phyloP scores from a whole-genome alignment of 2,329 filamentous ascomycete species.

The Samsoniella hepiali region DNA sequence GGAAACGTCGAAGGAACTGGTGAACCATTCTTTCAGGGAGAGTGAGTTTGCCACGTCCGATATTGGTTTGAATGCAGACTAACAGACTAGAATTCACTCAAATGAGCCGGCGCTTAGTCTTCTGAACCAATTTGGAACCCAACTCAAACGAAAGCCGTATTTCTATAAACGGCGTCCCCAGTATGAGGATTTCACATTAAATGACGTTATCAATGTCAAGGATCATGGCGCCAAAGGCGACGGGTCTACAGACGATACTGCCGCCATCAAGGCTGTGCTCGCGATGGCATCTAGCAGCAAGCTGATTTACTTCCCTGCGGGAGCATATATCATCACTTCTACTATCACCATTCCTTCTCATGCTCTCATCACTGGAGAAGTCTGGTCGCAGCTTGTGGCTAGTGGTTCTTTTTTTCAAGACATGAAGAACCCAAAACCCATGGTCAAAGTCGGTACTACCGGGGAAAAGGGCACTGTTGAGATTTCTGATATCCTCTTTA shows the following conservation, averaged over 20 bases:
- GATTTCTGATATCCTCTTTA: slow-evolving; percentile 66
- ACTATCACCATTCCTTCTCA: slow-evolving; percentile 53
- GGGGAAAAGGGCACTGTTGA: slow-evolving; percentile 65
- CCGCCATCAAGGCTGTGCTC: slow-evolving; percentile 25
- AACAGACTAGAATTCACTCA: too few relatives aligned
- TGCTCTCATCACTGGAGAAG: slow-evolving; percentile 65
- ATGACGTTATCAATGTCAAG: slow-evolving; percentile 21
- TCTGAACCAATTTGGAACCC: neutral
- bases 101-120: too few relatives aligned
- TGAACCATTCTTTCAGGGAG: too few relatives aligned
- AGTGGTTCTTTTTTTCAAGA: slow-evolving; percentile 57
- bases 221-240: slow-evolving; percentile 40
- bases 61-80: too few relatives aligned
- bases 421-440: slow-evolving; percentile 57
- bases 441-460: slow-evolving; percentile 61
- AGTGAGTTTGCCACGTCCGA: too few relatives aligned
- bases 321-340: slow-evolving; percentile 26
- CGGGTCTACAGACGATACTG: slow-evolving; percentile 36
- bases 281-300: slow-evolving; percentile 5
- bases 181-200: slow-evolving; percentile 35
- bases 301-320: slow-evolving; percentile 28
- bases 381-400: slow-evolving; percentile 65
- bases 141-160: neutral
- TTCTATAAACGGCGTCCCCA: slow-evolving; percentile 32
- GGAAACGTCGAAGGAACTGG: too few relatives aligned